Evolutionary conservation across 192 early-diverging fungal genomes (phyloP), one percentile per base, ranked within the genome.

Genomic region (Gamsiella multidivaricata): DNA sequence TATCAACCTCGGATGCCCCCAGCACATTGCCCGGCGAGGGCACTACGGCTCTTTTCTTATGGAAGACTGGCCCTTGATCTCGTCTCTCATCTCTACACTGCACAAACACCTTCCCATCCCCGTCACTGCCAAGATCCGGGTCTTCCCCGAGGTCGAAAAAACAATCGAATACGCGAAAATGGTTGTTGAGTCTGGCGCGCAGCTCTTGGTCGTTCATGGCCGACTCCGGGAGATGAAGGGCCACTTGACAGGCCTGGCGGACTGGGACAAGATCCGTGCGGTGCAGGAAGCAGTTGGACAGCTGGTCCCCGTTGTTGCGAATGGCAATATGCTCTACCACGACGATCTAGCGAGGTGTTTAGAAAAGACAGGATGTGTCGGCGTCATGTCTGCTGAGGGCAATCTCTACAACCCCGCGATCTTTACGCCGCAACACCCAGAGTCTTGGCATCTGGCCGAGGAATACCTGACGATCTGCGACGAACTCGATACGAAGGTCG

Each of bases 1-100:
- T 79, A 80, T 98, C 29, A 99, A 98, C 59, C 86, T 98, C 7
- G 97, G 98, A 17, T 99, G 97, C 65, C 97, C 97, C 2, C 97
- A 99, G 76, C 87, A 91, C 43, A 99, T 99, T 69, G 97, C 97
- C 12, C 83, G 86, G 39, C 80, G 91, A 55, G 97, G 97, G 18
- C 92, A 89, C 74, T 98, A 99, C 70, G 97, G 97, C 0, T 89
- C 96, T 18, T 99, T 89, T 62, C 67, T 99, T 75, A 93, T 93
- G 89, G 97, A 98, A 28, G 97, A 98, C 36, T 97, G 95, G 97
- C 92, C 94, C 1, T 65, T 92, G 45, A 91, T 95, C 39, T 54
- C 74, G 14, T 78, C 74, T 3, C 59, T 78, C 14, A 69, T 78
- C 61, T 89, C 67, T 37, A 93, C 76, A 12, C 87, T 98, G 22